A percentile compares a stretch with the other conserved stretches of the same genome.
phyloP scores from a whole-genome alignment of 1,139 yeast species.

The Kluyveromyces marxianus region DNA sequence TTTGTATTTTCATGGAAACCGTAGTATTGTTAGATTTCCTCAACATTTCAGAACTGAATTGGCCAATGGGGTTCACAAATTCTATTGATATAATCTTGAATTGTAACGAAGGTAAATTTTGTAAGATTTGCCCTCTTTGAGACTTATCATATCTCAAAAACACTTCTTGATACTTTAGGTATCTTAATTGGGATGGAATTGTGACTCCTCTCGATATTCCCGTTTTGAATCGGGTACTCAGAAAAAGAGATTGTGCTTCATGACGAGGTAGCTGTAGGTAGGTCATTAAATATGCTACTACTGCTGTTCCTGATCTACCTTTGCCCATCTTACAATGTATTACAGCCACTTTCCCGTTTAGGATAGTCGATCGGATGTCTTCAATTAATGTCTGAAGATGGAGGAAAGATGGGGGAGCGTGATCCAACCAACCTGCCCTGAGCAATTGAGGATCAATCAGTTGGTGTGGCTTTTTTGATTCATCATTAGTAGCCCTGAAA shows the following conservation, averaged over 20 bases:
- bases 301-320: conserved; percentile 79
- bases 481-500: not conserved
- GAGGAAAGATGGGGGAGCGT: conserved; percentile 62
- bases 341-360: conserved; percentile 46
- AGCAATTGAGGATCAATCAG: conserved; percentile 7
- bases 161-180: conserved; percentile 50
- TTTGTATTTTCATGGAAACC: conserved; percentile 19
- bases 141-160: conserved; percentile 23
- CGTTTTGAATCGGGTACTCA: conserved; percentile 49
- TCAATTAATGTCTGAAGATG: conserved; percentile 39
- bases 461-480: conserved; percentile 3
- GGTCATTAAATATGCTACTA: conserved; percentile 63
- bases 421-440: conserved; percentile 54
- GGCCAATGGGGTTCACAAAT: conserved; percentile 15
- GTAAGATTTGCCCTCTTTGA: conserved; percentile 10
- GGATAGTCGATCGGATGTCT: conserved; percentile 41
- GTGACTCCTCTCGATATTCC: conserved; percentile 63
- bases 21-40: conserved; percentile 10
- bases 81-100: conserved; percentile 16
- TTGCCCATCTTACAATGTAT: conserved; percentile 90
- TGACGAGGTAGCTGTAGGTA: conserved; percentile 32
- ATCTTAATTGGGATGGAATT: conserved; percentile 61
- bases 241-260: conserved; percentile 47
- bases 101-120: conserved; percentile 7
- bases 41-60: conserved; percentile 7